Evolutionary conservation across 2,329 filamentous ascomycete species (phyloP), one percentile per base, ranked within the genome.

Genomic region (Diaporthe sp.): DNA sequence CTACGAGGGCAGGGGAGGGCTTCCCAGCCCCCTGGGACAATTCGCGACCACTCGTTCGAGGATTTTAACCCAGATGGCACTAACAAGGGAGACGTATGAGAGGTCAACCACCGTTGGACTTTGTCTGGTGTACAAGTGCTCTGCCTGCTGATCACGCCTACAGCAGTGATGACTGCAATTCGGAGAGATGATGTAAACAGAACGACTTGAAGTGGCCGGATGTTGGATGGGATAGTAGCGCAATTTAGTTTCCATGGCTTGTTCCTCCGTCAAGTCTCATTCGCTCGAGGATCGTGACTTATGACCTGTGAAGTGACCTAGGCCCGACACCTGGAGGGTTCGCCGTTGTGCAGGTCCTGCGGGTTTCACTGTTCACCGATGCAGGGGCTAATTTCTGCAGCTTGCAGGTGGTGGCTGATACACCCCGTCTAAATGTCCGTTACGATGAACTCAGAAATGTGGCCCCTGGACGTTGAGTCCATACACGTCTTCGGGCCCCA

Each of bases 311-410:
- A 39, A 55, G 65, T 22, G 37, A 13, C n/a, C 49, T 22, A 13
- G n/a, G 3, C 5, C 1, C n/a, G 62, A 49, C 28, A 4, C 5
- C 28, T 31, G 25, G 49, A 12, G n/a, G 53, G 49, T 34, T 42
- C 15, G 6, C n/a, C 10, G 8, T 53, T 15, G 9, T 39, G 65
- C n/a, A 70, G 62, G 31, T 28, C 34, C 46, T 6, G 34, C 49
- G n/a, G 25, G 65, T 70, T 70, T 70, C 65, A 55, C 65, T 31
- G 49, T 55, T 28, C 42, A 4, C 34, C 49, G 34, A 55, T 25
- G 49, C 65, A 70, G 65, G 65, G 65, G 65, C 65, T 61, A 61
- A 42, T 55, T 42, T 31, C 65, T 70, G 49, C 49, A 39, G 49
- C 31, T 28, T 55, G 49, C 17, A 42, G 34, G 13, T 5, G 34